A percentile compares a stretch with the other conserved stretches of the same genome.
Conservation (phyloP, 345 rosid species). For the Arabis hirsuta region DNA sequence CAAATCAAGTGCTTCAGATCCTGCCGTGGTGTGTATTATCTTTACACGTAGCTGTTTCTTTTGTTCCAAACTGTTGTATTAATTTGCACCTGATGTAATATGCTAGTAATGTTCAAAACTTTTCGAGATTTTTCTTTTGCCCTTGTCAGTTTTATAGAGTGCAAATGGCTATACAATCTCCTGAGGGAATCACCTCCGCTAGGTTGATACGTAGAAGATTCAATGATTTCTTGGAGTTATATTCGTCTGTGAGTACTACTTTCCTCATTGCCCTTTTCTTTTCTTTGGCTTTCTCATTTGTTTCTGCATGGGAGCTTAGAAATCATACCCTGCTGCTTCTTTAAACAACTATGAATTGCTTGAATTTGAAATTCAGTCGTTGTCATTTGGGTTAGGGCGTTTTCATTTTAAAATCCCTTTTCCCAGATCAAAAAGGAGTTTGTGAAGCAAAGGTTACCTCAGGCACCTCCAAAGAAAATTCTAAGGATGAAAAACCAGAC, state of each 20-base stretch:
- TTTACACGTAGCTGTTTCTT: conserved; percentile 5
- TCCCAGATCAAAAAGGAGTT: conserved; percentile 74
- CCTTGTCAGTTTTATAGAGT: conserved; percentile 81
- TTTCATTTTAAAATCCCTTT: conserved; percentile 12
- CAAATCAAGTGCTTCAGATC: conserved; percentile 64
- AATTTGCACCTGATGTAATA: neutral
- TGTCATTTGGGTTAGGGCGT: conserved; percentile 26
- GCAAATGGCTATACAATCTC: conserved; percentile 90
- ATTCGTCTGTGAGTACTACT: conserved; percentile 67
- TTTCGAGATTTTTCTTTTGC: conserved; percentile 26
- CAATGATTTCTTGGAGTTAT: conserved; percentile 80
- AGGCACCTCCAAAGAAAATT: conserved; percentile 75
- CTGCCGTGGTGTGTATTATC: conserved; percentile 60
- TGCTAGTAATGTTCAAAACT: neutral
- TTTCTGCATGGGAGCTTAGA: neutral
- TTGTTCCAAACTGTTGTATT: neutral
- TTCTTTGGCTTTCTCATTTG: conserved; percentile 13
- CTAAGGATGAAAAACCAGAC: conserved; percentile 59
- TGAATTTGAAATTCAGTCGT: conserved; percentile 11
- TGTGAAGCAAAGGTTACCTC: conserved; percentile 71
- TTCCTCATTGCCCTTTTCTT: neutral
- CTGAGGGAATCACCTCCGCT: conserved; percentile 69
- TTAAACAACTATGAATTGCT: conserved; percentile 1
- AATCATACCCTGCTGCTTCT: neutral
- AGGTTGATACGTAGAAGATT: conserved; percentile 70